Percentiles rank a stretch among this genome's conserved stretches.
Evolutionary conservation across 2,329 filamentous ascomycete genomes (phyloP).

Genomic region (Pseudogymnoascus sp.): DNA sequence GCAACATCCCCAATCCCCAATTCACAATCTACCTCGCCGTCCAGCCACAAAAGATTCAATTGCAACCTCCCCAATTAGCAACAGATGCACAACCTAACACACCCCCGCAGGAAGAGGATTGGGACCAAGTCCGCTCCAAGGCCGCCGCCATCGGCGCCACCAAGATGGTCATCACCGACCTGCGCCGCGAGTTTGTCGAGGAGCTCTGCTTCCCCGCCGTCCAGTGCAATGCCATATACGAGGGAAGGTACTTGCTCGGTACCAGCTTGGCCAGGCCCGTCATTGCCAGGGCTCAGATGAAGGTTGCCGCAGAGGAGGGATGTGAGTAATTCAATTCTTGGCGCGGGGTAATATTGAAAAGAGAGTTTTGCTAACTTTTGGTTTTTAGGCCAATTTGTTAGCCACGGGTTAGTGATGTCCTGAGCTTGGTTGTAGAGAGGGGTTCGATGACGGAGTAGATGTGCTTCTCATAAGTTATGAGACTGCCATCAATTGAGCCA

Average conservation of each 20-base stretch:
- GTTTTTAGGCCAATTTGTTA: neutral
- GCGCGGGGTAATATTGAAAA: neutral
- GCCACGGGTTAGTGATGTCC: neutral
- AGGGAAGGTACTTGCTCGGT: slow-evolving; percentile 57
- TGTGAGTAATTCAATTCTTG: slow-evolving; percentile 32
- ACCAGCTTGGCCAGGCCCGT: slow-evolving; percentile 60
- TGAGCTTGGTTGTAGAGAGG: neutral
- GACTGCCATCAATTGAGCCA: neutral
- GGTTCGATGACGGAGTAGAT: neutral
- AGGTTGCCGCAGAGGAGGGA: slow-evolving; percentile 54
- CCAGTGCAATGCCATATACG: slow-evolving; percentile 63
- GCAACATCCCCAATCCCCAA: neutral
- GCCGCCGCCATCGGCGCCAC: slow-evolving; percentile 40
- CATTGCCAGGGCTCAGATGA: slow-evolving; percentile 60
- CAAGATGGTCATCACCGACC: slow-evolving; percentile 44
- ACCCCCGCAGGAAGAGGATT: neutral
- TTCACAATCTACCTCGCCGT: neutral
- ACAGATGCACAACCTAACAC: neutral
- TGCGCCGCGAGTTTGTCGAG: slow-evolving; percentile 69
- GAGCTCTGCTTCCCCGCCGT: slow-evolving; percentile 74
- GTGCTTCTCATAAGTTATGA: neutral
- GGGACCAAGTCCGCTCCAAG: slow-evolving; percentile 63
- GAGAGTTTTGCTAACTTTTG: neutral
- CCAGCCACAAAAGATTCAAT: neutral
- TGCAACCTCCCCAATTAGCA: slow-evolving; percentile 8